phyloP scores from a whole-genome alignment of 345 rosid genomes.

The Rhizophora apiculata region DNA sequence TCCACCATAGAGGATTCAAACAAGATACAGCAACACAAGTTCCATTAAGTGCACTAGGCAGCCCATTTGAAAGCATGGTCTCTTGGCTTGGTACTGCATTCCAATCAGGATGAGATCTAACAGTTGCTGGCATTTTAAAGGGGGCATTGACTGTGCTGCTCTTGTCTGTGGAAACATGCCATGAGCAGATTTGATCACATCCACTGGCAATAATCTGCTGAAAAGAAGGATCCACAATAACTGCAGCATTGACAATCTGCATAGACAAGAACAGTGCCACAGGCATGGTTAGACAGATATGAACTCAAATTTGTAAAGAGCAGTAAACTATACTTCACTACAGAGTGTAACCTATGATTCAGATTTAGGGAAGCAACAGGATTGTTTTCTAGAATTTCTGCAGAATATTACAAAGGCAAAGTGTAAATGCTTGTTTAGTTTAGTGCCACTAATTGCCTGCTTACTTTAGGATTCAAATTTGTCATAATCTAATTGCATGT shows the following conservation, averaged over 20 bases:
- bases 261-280: conserved; percentile 4
- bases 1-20: conserved; percentile 73
- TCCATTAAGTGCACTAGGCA: conserved; percentile 19
- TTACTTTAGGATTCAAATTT: not conserved
- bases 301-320: not conserved
- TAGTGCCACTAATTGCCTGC: not conserved
- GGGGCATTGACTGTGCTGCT: conserved; percentile 14
- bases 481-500: not conserved
- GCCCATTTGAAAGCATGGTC: conserved; percentile 23
- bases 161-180: conserved; percentile 24
- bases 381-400: not conserved
- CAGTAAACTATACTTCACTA: no score
- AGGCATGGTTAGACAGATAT: not conserved
- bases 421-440: not conserved
- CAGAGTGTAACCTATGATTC: not conserved
- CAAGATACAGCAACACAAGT: conserved; percentile 44
- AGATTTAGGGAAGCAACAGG: not conserved
- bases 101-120: conserved; percentile 9
- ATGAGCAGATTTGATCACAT: conserved; percentile 50
- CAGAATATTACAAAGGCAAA: not conserved
- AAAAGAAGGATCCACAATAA: conserved; percentile 69
- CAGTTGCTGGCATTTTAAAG: conserved; percentile 15
- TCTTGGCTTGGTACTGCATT: conserved; percentile 13
- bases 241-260: conserved; percentile 78
- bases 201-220: conserved; percentile 56